A percentile compares a stretch with the other conserved stretches of the same genome.
phyloP scores from a whole-genome alignment of 2,329 filamentous ascomycete genomes.

The Pseudophaeomoniella oleicola region DNA sequence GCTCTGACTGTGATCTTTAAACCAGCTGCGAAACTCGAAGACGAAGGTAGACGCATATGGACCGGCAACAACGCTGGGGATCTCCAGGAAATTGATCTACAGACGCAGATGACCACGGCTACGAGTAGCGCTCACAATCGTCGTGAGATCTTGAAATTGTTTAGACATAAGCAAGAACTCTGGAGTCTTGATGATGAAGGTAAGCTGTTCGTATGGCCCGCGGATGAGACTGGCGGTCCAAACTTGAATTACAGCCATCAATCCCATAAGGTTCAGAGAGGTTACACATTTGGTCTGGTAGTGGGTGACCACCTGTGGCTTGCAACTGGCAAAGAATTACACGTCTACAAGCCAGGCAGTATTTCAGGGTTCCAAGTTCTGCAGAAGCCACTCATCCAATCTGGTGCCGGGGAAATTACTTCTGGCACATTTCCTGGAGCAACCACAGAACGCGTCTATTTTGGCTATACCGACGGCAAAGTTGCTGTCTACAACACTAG shows the following conservation, averaged over 20 bases:
- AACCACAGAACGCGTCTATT: slow-evolving; percentile 65
- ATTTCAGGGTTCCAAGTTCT: slow-evolving; percentile 62
- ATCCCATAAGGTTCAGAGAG: slow-evolving; percentile 62
- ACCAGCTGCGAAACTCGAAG: slow-evolving; percentile 58
- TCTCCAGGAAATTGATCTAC: slow-evolving; percentile 74
- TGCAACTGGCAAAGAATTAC: slow-evolving; percentile 71
- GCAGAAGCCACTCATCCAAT: slow-evolving; percentile 53
- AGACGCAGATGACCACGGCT: slow-evolving; percentile 53
- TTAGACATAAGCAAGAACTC: slow-evolving; percentile 73
- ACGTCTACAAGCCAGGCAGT: slow-evolving; percentile 65
- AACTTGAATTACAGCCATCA: slow-evolving; percentile 61
- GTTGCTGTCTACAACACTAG: slow-evolving; percentile 77
- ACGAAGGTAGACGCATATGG: slow-evolving; percentile 75
- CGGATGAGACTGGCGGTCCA: slow-evolving; percentile 58
- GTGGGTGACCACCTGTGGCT: slow-evolving; percentile 80
- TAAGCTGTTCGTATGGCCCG: slow-evolving; percentile 72
- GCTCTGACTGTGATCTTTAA: slow-evolving; percentile 75
- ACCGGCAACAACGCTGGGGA: slow-evolving; percentile 81
- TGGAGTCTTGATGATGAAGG: slow-evolving; percentile 91
- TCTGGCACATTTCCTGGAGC: slow-evolving; percentile 63
- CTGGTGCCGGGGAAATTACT: slow-evolving; percentile 72
- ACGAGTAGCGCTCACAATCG: slow-evolving; percentile 63
- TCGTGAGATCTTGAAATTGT: slow-evolving; percentile 69
- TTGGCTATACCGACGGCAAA: slow-evolving; percentile 88
- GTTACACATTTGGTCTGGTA: slow-evolving; percentile 77